Evolutionary conservation across 148 eudicot species (phyloP).

Genomic region (Linanthus parryae): DNA sequence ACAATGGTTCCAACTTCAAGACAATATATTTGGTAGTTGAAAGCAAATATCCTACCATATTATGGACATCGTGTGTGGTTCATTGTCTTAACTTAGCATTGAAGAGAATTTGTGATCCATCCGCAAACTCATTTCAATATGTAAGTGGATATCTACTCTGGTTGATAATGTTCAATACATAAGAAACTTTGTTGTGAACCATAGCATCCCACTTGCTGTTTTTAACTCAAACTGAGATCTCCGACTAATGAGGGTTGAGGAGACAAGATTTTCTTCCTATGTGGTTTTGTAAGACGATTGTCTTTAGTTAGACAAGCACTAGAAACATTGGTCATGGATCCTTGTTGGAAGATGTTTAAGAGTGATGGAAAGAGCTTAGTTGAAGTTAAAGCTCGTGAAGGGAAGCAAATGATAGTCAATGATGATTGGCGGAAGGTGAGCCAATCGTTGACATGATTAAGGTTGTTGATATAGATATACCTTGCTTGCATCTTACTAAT

Average conservation of each 20-base stretch:
- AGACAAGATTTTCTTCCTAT: conserved; percentile 11
- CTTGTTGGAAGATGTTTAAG: not conserved
- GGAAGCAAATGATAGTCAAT: not conserved
- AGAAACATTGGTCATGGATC: conserved; percentile 9
- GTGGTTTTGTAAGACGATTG: not conserved
- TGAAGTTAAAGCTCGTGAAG: conserved; percentile 4
- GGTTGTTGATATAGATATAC: not conserved
- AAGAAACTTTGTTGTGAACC: not conserved
- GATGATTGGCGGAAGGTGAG: conserved; percentile 5
- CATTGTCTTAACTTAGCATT: too few species aligned
- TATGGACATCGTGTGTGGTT: not conserved
- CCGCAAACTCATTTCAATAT: not conserved
- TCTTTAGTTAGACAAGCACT: not conserved
- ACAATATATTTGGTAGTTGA: not conserved
- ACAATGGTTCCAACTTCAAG: conserved; percentile 6
- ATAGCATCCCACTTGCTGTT: not conserved
- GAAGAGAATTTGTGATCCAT: not conserved
- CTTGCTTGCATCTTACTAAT: not conserved
- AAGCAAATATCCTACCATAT: not conserved
- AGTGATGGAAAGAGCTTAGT: not conserved
- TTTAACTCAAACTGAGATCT: not conserved
- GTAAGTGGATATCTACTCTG: conserved; percentile 1
- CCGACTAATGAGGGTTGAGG: not conserved
- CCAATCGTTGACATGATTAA: conserved; percentile 4
- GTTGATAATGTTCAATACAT: not conserved